These are phyloP conservation scores for Pulveroboletus sp. DNA, from an alignment of 768 basidiomycete genomes.

Conservation along the genomic window DNA sequence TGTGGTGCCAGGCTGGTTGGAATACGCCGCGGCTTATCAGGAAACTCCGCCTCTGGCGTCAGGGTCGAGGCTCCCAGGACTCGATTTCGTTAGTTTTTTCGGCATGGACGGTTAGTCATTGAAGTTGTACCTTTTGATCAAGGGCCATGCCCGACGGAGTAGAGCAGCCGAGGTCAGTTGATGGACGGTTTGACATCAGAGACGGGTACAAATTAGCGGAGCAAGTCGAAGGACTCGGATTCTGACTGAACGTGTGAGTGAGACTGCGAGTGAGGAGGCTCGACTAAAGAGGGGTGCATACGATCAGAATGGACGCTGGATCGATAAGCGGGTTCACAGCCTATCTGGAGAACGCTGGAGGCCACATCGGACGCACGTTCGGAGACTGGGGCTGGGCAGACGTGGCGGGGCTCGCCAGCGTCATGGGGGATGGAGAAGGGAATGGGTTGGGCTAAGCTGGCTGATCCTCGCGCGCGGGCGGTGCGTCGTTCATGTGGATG, in stretches of 20 bases:
- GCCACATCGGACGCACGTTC: too few relatives aligned
- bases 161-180: constrained; percentile 13
- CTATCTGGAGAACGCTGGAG: too few relatives aligned
- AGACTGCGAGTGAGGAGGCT: too few relatives aligned
- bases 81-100: constrained; percentile 4
- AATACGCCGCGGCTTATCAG: neutral
- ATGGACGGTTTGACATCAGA: constrained; percentile 1
- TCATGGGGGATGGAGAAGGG: neutral
- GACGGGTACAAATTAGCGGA: neutral
- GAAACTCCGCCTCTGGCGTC: neutral
- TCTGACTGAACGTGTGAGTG: too few relatives aligned
- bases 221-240: too few relatives aligned
- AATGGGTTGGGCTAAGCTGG: neutral
- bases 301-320: neutral
- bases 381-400: too few relatives aligned
- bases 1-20: too few relatives aligned
- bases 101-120: constrained; percentile 5
- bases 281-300: constrained; percentile 3
- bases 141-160: constrained; percentile 10
- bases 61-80: constrained; percentile 8
- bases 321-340: too few relatives aligned
- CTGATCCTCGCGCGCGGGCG: neutral
- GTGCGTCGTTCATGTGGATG: constrained; percentile 1
- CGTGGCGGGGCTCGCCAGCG: too few relatives aligned
- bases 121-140: constrained; percentile 10